These are phyloP conservation scores for Trametes polyzona DNA, from an alignment of 1,284 basidiomycete genomes.

Conservation along the genomic window DNA sequence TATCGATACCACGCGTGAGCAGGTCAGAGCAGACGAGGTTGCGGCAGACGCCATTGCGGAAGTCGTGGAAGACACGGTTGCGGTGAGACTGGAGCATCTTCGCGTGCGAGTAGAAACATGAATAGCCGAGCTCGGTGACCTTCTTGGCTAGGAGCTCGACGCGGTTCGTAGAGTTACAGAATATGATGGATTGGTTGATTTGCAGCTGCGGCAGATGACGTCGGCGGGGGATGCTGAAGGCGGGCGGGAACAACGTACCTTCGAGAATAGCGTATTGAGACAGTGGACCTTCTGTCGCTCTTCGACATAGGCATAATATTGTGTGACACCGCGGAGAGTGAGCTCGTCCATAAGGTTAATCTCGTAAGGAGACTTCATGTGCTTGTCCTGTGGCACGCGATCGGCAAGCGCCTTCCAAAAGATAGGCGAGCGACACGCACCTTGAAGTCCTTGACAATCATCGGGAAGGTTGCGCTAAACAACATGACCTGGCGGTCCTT, in stretches of 20 bases:
- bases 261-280: slow-evolving; percentile 95
- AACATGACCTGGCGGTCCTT: slow-evolving; percentile 95
- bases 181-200: slow-evolving; percentile 99
- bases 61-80: slow-evolving; percentile 99
- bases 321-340: slow-evolving; percentile 96
- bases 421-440: slow-evolving; percentile 43
- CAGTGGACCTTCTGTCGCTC: slow-evolving; percentile 99
- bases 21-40: slow-evolving; percentile 98
- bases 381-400: slow-evolving; percentile 76
- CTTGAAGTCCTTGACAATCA: slow-evolving; percentile 99
- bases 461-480: slow-evolving; percentile 98
- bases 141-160: slow-evolving; percentile 99
- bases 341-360: slow-evolving; percentile 99
- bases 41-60: slow-evolving; percentile 96
- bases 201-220: slow-evolving; percentile 68
- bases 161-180: slow-evolving; percentile 99
- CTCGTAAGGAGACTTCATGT: slow-evolving; percentile 96
- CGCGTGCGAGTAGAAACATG: slow-evolving; percentile 99
- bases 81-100: slow-evolving; percentile 99
- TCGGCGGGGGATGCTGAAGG: slow-evolving; percentile 18
- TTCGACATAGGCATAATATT: slow-evolving; percentile 99
- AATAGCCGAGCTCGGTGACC: slow-evolving; percentile 98
- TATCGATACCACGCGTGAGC: slow-evolving; percentile 98
- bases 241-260: slow-evolving; percentile 52
- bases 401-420: slow-evolving; percentile 13